These are phyloP conservation scores for Thelephora terrestris DNA, from an alignment of 1,284 basidiomycete species.

Conservation along the genomic window DNA sequence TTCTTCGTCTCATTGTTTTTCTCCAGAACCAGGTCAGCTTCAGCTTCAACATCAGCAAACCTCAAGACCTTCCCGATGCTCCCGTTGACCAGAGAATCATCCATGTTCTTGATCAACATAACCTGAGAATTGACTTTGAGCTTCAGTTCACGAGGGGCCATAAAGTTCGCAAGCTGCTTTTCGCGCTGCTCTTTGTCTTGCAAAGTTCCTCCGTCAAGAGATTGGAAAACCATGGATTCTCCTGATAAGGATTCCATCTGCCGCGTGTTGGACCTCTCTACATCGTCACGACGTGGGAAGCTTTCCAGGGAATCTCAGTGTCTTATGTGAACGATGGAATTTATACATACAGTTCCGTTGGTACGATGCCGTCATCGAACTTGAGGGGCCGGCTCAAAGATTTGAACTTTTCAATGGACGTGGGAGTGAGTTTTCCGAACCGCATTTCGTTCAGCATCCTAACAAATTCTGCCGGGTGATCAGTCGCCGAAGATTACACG, in stretches of 20 bases:
- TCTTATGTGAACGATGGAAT: constrained; percentile 2
- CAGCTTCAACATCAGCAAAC: constrained; percentile 34
- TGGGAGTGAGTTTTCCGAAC: constrained; percentile 55
- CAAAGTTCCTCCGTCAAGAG: constrained; percentile 38
- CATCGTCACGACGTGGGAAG: constrained; percentile 75
- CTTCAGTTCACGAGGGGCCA: constrained; percentile 18
- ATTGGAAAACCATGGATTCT: constrained; percentile 27
- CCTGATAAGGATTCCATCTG: constrained; percentile 39
- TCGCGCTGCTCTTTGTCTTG: constrained; percentile 27
- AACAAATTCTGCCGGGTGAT: constrained; percentile 54
- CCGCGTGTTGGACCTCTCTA: constrained; percentile 63
- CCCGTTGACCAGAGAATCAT: constrained; percentile 73
- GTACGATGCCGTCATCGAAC: constrained; percentile 66
- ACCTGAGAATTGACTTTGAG: constrained; percentile 25
- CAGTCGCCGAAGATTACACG: constrained; percentile 1
- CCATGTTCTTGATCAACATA: constrained; percentile 62
- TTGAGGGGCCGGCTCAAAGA: constrained; percentile 44
- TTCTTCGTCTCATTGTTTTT: constrained; percentile 6
- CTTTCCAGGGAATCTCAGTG: constrained; percentile 7
- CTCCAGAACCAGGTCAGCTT: background rate
- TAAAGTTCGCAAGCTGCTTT: constrained; percentile 28
- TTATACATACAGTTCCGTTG: constrained; percentile 64
- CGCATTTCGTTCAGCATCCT: constrained; percentile 91
- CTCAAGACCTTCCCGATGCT: constrained; percentile 64
- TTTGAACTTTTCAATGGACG: constrained; percentile 53